Evolutionary conservation across 768 basidiomycete genomes (phyloP), one percentile per base, ranked within the genome.

Genomic region (Boletus subcaerulescens): DNA sequence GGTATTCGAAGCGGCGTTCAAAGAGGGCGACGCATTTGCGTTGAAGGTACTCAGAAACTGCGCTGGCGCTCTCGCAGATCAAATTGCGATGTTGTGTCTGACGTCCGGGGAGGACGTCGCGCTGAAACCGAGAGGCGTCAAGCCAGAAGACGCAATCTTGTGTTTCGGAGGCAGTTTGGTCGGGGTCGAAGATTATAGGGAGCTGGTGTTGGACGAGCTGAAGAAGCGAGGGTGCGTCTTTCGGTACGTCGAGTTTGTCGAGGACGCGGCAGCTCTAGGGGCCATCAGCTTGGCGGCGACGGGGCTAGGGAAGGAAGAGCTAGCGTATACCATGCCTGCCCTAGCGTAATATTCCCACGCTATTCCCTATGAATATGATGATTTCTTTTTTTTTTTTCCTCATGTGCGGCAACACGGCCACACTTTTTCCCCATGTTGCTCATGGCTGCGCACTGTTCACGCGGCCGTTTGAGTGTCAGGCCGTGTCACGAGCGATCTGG

Each of bases 391-490:
- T 26, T 44, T 22, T 9, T 35, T 45, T 39, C 60, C 56, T 67
- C 71, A 65, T 72, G 89, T 91, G 89, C 89, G 89, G 89, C 89
- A 76, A 77, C 89, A 84, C 86, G 84, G 83, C 82, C 79, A 80
- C 78, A 61, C 70, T 67, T 73, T 87, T 87, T 87, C 85, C 89
- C 89, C 82, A 82, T 88, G 89, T 91, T 91, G 89, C 89, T 91
- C 89, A 85, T 88, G 77, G 78, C 81, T 75, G 85, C 78, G 70
- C 75, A 71, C 60, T 61, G 4, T 73, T 65, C 67, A 87, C 77
- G 85, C 82, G 79, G 86, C 77, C 71, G 87, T 91, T 90, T 69
- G 89, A 91, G 89, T 89, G 89, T 91, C 89, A 89, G 77, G 85
- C 78, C 80, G 87, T 87, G 89, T 77, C 76, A 76, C 79, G 88